Evolutionary conservation across 2,329 filamentous ascomycete species (phyloP).

Genomic region (Paraphaeosphaeria minitans): DNA sequence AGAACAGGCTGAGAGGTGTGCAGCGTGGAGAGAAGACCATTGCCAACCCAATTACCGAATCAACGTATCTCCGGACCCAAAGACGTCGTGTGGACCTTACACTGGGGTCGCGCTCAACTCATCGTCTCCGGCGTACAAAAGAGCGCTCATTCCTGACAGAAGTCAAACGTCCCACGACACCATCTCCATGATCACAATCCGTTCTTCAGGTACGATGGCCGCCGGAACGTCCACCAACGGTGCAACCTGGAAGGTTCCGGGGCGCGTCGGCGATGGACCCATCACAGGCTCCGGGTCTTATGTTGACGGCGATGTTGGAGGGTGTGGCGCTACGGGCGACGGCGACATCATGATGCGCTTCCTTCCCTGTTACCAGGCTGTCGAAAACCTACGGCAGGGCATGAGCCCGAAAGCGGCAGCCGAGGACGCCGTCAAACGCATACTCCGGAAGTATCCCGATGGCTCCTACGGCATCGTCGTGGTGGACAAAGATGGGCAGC

Average conservation of each 20-base stretch:
- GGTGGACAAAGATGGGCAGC: background rate
- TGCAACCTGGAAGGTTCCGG: background rate
- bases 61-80: slow-evolving; percentile 1
- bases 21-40: slow-evolving; percentile 1
- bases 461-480: background rate
- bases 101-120: background rate
- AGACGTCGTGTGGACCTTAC: slow-evolving; percentile 3
- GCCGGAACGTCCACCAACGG: slow-evolving; percentile 2
- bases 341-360: slow-evolving; percentile 8
- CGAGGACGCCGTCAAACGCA: background rate
- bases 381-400: slow-evolving; percentile 1
- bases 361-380: slow-evolving; percentile 3
- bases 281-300: background rate
- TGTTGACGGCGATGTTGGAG: slow-evolving; percentile 1
- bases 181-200: slow-evolving; percentile 3
- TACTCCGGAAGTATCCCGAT: background rate
- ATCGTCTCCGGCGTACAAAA: background rate
- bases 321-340: slow-evolving; percentile 1
- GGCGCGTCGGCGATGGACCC: slow-evolving; percentile 2
- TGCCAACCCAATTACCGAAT: slow-evolving; percentile 6
- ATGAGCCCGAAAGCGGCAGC: slow-evolving; percentile 3
- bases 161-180: slow-evolving; percentile 3
- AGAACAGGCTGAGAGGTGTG: background rate
- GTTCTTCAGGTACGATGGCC: background rate
- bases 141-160: background rate